Evolutionary conservation across 495 filamentous ascomycete genomes (phyloP).

Genomic region (Penicillium parvum): DNA sequence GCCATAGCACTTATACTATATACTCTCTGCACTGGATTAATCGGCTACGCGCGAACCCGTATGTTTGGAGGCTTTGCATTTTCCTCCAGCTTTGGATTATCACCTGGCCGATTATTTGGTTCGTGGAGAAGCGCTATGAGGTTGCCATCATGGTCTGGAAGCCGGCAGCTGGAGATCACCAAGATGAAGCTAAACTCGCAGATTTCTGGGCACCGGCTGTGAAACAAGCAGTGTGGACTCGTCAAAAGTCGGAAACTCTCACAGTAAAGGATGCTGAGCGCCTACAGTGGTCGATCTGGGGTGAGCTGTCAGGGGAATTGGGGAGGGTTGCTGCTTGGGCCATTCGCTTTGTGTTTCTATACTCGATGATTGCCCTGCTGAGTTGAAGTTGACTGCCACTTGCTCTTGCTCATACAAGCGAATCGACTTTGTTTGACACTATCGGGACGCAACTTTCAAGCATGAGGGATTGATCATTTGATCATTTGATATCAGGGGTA

Average conservation of each 20-base stretch:
- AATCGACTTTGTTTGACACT: too few species aligned
- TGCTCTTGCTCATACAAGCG: too few species aligned
- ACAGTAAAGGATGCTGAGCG: constrained; percentile 24
- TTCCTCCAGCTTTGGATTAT: constrained; percentile 45
- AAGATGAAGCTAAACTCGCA: constrained; percentile 25
- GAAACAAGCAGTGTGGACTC: constrained; percentile 31
- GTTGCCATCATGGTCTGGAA: constrained; percentile 31
- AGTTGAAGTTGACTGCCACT: too few species aligned
- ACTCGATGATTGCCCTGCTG: too few species aligned
- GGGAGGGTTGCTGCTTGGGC: too few species aligned
- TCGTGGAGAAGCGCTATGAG: constrained; percentile 39
- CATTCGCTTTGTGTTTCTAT: too few species aligned
- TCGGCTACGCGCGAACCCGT: constrained; percentile 30
- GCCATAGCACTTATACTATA: constrained; percentile 30
- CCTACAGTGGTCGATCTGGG: too few species aligned
- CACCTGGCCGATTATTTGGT: constrained; percentile 41
- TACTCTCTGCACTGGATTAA: constrained; percentile 51
- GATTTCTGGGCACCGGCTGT: constrained; percentile 39
- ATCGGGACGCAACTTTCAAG: too few species aligned
- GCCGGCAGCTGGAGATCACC: constrained; percentile 23
- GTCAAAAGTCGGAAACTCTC: constrained; percentile 10
- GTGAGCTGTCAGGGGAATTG: too few species aligned
- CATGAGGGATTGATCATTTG: too few species aligned
- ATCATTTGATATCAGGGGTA: too few species aligned
- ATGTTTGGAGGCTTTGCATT: constrained; percentile 33